Conservation (phyloP, 805 yeast species). For the Kazachstania kunashirensis region DNA sequence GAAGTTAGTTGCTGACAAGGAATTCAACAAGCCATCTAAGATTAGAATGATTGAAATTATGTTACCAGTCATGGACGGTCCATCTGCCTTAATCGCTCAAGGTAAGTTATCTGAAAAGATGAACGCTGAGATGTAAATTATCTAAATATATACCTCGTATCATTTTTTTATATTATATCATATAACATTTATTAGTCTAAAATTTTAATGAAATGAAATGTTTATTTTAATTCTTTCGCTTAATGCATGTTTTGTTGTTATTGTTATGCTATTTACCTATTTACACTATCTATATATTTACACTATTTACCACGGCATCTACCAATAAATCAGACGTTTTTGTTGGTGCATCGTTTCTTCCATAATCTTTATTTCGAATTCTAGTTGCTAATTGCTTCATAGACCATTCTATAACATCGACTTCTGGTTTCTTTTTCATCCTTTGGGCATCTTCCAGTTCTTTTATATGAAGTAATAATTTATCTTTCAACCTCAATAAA, state of each 20-base stretch:
- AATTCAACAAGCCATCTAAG: slow-evolving; percentile 37
- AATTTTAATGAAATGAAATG: slow-evolving; percentile 1
- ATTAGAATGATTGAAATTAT: slow-evolving; percentile 58
- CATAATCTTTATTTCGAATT: slow-evolving; percentile 1
- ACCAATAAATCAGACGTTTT: too few species aligned
- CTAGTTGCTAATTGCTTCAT: slow-evolving; percentile 10
- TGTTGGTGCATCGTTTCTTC: neutral
- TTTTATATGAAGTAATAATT: slow-evolving; percentile 12
- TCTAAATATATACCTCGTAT: slow-evolving; percentile 17
- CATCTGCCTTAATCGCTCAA: slow-evolving; percentile 51
- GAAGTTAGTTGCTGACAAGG: slow-evolving; percentile 35
- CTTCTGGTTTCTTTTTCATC: neutral
- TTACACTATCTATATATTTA: neutral
- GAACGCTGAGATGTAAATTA: slow-evolving; percentile 29
- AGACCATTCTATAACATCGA: slow-evolving; percentile 10
- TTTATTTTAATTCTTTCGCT: neutral
- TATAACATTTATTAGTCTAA: neutral
- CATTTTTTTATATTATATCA: neutral
- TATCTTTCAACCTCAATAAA: slow-evolving; percentile 17
- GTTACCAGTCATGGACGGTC: slow-evolving; percentile 62
- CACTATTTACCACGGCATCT: too few species aligned
- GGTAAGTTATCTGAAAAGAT: slow-evolving; percentile 48
- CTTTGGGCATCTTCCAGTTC: slow-evolving; percentile 9
- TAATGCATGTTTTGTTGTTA: neutral
- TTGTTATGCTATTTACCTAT: neutral